Percentiles rank a stretch among this genome's conserved stretches.
Conservation (phyloP, 768 basidiomycete genomes). For the Mycena crocata region DNA sequence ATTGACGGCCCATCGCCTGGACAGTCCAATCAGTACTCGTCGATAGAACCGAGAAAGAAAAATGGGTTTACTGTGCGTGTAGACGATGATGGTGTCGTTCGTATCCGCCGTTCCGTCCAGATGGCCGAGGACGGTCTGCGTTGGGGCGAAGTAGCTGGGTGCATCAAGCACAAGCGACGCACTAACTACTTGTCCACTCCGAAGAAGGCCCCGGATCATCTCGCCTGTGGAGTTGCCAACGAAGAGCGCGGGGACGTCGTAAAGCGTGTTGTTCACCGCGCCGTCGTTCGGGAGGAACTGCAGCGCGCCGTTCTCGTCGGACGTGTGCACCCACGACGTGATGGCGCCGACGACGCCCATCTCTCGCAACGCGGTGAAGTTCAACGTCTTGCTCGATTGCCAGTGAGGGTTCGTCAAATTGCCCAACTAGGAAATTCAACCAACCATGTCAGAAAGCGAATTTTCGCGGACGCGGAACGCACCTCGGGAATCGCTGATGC, state of each 20-base stretch:
- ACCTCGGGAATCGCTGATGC: constrained; percentile 43
- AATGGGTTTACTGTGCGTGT: constrained; percentile 42
- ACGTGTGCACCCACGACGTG: constrained; percentile 43
- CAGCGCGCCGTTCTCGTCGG: constrained; percentile 43
- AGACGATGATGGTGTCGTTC: constrained; percentile 40
- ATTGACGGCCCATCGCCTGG: constrained; percentile 46
- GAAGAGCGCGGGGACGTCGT: constrained; percentile 45
- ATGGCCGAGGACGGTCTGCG: constrained; percentile 42
- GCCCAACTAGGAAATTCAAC: constrained; percentile 34
- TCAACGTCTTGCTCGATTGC: constrained; percentile 44
- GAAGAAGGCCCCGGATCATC: constrained; percentile 38
- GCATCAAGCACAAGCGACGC: constrained; percentile 46
- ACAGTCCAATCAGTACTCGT: background rate
- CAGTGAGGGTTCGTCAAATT: constrained; percentile 48
- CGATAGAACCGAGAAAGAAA: background rate
- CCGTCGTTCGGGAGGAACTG: constrained; percentile 46
- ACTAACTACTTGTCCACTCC: constrained; percentile 31
- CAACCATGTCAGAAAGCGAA: too few species aligned
- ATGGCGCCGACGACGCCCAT: constrained; percentile 41
- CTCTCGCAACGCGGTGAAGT: constrained; percentile 37
- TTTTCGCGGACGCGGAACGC: too few species aligned
- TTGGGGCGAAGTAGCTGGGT: constrained; percentile 36
- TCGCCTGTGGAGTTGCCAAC: constrained; percentile 46
- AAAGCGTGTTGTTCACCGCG: constrained; percentile 33
- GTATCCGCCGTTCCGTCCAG: constrained; percentile 35